Conservation (phyloP, 331 rosid genomes). For the Phaseolus coccineus region DNA sequence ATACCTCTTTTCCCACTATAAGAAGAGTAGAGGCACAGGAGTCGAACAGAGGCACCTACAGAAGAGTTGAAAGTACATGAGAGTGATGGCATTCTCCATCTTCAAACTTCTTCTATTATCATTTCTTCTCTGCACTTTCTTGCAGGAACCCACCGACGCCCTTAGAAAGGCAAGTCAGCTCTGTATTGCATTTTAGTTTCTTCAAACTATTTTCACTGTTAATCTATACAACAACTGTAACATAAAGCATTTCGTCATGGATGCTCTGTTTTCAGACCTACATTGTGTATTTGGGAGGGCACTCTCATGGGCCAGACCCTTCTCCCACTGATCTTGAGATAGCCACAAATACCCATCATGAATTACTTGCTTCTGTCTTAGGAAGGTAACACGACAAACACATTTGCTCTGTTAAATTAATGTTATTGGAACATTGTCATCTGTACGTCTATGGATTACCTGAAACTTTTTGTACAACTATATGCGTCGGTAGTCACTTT, state of each 20-base stretch:
- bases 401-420: neutral
- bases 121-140: slow-evolving; percentile 41
- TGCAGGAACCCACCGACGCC: slow-evolving; percentile 51
- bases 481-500: too few relatives aligned
- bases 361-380: slow-evolving; percentile 60
- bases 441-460: too few relatives aligned
- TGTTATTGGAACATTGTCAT: neutral
- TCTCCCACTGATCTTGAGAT: slow-evolving; percentile 48
- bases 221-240: neutral
- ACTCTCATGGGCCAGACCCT: slow-evolving; percentile 59
- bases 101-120: slow-evolving; percentile 35
- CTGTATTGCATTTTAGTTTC: neutral
- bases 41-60: too few relatives aligned
- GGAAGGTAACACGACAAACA: slow-evolving; percentile 48
- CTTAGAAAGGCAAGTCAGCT: slow-evolving; percentile 55
- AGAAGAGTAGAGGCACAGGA: too few relatives aligned
- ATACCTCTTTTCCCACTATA: neutral
- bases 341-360: slow-evolving; percentile 56
- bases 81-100: slow-evolving; percentile 10
- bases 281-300: slow-evolving; percentile 74
- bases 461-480: too few relatives aligned
- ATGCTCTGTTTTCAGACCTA: slow-evolving; percentile 33
- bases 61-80: neutral
- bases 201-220: too few relatives aligned
- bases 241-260: neutral